Base-by-base conservation (phyloP, 1,139 yeast species). In the Magnusiomyces paraingens region DNA sequence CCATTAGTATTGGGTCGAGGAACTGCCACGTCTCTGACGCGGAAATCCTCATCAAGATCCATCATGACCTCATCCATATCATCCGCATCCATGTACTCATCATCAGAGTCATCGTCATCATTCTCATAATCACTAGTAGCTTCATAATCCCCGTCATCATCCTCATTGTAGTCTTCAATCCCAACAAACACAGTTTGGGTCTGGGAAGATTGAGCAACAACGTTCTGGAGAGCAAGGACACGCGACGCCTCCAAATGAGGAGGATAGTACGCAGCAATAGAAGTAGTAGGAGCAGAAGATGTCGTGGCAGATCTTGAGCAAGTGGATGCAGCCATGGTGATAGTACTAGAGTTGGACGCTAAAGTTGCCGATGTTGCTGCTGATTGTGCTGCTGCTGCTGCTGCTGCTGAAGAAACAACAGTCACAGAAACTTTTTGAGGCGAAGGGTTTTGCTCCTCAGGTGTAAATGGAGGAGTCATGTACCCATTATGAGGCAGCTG, bases 381-480 rank as follows among this genome's bases (percentile, higher is more conserved):
- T 45, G 48, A 5, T 20, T 8, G 11, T 32, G 38, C 48, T 26
- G 49, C 49, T 3, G 47, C 36, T 8, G 47, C 22, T 4, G 45
- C 45, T 10, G 42, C 20, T 4, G 42, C 20, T 18, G 20, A 14
- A 8, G 22, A 42, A 42, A 20, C 21, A 6, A 42, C 2, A 11
- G n/a, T 17, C 17, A 6, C 20, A 20, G n/a, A 15, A 17, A 17
- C 21, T 40, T 40, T n/a, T 17, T 44, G 14, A 12, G 18, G 38
- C 20, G 47, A 35, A 14, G 38, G 39, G 36, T 22, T 43, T 11
- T 41, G 17, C 38, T 44, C 39, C 29, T 50, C 47, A 29, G 63
- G 63, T 3, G 61, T 59, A 48, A 59, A 58, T 14, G 62, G 62
- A 15, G 63, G 62, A 1, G 61, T 60, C 57, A 59, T 56, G 48